Percentiles rank a stretch among this genome's conserved stretches.
These are phyloP conservation scores for Lichina pygmaea DNA, from an alignment of 495 filamentous ascomycete species.

Conservation along the genomic window DNA sequence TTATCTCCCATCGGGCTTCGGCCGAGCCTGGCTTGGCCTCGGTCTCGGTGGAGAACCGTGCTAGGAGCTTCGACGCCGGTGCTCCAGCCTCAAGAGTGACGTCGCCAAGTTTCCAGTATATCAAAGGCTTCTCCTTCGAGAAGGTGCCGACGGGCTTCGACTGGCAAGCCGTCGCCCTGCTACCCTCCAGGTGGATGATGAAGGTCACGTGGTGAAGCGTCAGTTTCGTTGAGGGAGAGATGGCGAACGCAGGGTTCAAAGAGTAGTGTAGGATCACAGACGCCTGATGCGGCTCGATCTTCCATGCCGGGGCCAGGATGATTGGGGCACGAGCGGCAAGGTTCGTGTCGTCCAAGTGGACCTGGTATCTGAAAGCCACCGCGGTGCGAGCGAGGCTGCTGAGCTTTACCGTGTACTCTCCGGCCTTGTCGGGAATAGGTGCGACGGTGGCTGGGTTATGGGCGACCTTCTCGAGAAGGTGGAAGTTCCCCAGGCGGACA, in stretches of 20 bases:
- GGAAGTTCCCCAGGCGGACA: constrained; percentile 76
- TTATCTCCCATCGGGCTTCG: constrained; percentile 62
- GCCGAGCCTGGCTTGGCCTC: constrained; percentile 50
- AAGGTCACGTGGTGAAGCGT: constrained; percentile 60
- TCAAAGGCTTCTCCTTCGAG: constrained; percentile 60
- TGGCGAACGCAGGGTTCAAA: constrained; percentile 44
- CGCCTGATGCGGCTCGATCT: constrained; percentile 53
- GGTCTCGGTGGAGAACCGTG: constrained; percentile 50
- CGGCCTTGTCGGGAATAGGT: constrained; percentile 38
- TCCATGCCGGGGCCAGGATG: constrained; percentile 56
- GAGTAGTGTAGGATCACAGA: constrained; percentile 65
- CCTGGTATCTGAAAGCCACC: constrained; percentile 81
- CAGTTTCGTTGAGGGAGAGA: constrained; percentile 18
- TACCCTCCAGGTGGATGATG: constrained; percentile 50
- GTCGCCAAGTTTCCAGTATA: constrained; percentile 78
- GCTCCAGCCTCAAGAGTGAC: constrained; percentile 28
- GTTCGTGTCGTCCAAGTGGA: constrained; percentile 45
- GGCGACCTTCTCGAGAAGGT: constrained; percentile 75
- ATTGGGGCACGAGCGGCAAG: constrained; percentile 47
- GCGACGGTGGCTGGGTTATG: constrained; percentile 77
- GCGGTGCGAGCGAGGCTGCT: constrained; percentile 42
- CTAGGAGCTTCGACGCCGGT: constrained; percentile 40
- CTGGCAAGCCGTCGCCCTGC: constrained; percentile 29
- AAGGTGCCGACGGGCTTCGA: constrained; percentile 56
- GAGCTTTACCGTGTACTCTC: constrained; percentile 56